Evolutionary conservation across 306 rosid species (phyloP).

Genomic region (Ammopiptanthus mongolicus): DNA sequence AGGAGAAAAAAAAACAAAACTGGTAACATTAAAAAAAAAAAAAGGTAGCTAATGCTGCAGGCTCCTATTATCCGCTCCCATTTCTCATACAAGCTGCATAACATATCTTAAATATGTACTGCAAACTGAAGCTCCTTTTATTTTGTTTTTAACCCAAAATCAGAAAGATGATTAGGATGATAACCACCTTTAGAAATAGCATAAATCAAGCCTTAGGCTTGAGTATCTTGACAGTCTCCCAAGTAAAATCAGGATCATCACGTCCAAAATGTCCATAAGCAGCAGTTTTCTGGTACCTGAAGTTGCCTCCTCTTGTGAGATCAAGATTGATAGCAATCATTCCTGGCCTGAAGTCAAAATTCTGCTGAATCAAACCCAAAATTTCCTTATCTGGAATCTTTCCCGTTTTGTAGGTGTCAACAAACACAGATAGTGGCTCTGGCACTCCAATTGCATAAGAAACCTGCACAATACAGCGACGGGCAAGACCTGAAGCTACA

Average conservation of each 20-base stretch:
- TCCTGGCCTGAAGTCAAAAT: slow-evolving; percentile 75
- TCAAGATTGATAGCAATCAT: slow-evolving; percentile 74
- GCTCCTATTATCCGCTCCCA: slow-evolving; percentile 26
- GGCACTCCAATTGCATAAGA: slow-evolving; percentile 84
- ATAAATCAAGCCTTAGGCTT: slow-evolving; percentile 64
- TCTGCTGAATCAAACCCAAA: slow-evolving; percentile 56
- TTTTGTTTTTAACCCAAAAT: slow-evolving; percentile 12
- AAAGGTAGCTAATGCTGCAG: slow-evolving; percentile 20
- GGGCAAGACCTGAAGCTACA: slow-evolving; percentile 76
- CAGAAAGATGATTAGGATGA: slow-evolving; percentile 28
- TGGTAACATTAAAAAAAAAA: neutral
- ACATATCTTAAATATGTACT: slow-evolving; percentile 23
- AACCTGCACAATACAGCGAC: slow-evolving; percentile 77
- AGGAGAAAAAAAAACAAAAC: neutral
- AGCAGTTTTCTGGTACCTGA: slow-evolving; percentile 76
- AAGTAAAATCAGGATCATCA: slow-evolving; percentile 71
- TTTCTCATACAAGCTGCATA: slow-evolving; percentile 19
- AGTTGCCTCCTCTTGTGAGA: slow-evolving; percentile 64
- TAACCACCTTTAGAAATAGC: slow-evolving; percentile 23
- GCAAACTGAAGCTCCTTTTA: slow-evolving; percentile 33
- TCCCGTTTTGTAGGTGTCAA: slow-evolving; percentile 63
- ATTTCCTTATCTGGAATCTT: slow-evolving; percentile 61
- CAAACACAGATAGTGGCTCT: slow-evolving; percentile 67
- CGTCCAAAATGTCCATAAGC: slow-evolving; percentile 85
- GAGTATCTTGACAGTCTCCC: slow-evolving; percentile 72